Evolutionary conservation across 768 basidiomycete species (phyloP), one percentile per base, ranked within the genome.

Genomic region (Rickenella mellea): DNA sequence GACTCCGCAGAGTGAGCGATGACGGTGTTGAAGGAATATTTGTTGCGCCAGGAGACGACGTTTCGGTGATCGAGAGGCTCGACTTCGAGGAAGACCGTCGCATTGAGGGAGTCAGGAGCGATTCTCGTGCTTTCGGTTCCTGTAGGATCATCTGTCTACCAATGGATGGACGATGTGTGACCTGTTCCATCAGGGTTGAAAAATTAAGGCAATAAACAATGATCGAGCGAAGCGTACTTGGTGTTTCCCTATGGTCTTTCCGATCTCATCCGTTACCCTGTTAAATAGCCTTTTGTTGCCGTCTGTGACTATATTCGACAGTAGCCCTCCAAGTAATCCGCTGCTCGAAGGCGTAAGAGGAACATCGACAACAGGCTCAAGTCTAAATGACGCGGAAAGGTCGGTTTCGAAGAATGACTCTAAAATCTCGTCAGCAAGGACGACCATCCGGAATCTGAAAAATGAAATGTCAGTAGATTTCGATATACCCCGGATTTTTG

Each of bases 321-420:
- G 88, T 27, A 97, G 56, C 44, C 92, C 91, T 33, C 91, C 87
- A 45, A 82, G 63, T 42, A 89, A 64, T 6, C 81, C 78, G 51
- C 67, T 76, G 50, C 66, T 76, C 35, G 71, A 63, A 15, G 69
- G 66, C 2, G 78, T 69, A 14, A 81, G 63, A 49, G 83, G 88
- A 54, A 76, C 67, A 42, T 86, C 81, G 0, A 78, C 73, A 5
- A 84, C 67, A 12, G 73, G 67, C 43, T 85, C 80, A 26, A 96
- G 68, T 48, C 78, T 73, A 75, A 96, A 98, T 2, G 92, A 92
- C 1, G 74, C 77, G 0, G 88, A 79, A 47, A 99, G 68, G 59
- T 98, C 96, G 0, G 83, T 77, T 54, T 91, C 92, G 53, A 97
- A 99, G 72, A 99, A 99, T 1, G 86, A 83, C 58, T 99, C 96